Base-by-base conservation (phyloP, 306 rosid genomes). In the Trifolium dubium region DNA sequence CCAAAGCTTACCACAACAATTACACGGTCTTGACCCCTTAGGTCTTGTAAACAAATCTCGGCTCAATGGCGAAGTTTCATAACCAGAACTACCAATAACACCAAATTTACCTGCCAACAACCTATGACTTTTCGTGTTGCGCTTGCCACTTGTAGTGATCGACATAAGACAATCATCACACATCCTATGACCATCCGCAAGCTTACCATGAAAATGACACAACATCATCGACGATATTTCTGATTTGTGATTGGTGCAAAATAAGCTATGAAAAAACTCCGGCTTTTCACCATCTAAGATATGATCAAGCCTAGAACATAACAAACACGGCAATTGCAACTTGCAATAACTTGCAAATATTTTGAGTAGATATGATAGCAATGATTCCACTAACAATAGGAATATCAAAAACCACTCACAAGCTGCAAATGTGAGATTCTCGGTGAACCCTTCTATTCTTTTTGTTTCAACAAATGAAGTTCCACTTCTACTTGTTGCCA, bases 371-470 rank as follows among this genome's bases (percentile, higher is more conserved):
- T 86, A 89, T 28, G 92, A 91, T 49, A 93, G 56, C 46, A 76
- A 70, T 72, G 87, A 88, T 79, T 91, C 76, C 15, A 88, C 17
- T 62, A 91, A 82, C 84, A 93, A 81, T 64, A 91, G 86, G 81
- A 91, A 88, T 58, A 91, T 85, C 87, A 93, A 85, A 69, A 89
- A 39, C 98, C 97, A 93, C 84, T 91, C 98, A 83, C 92, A 91
- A 83, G 90, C 92, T 80, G 92, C 92, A 70, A 84, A 83, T 69
- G 83, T 73, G 60, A 93, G 83, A 83, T 78, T 69, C 58, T 80
- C 32, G 17, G 71, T 59, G 74, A 85, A 74, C 29, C 89, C 85
- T 41, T 65, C 75, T 9, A 77, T 84, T 83, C 86, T 76, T 51
- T 80, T 76, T 85, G 67, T 54, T 82, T 81, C 80, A 76, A 54